phyloP scores from a whole-genome alignment of 805 yeast genomes.

The Saccharomyces paradoxus region DNA sequence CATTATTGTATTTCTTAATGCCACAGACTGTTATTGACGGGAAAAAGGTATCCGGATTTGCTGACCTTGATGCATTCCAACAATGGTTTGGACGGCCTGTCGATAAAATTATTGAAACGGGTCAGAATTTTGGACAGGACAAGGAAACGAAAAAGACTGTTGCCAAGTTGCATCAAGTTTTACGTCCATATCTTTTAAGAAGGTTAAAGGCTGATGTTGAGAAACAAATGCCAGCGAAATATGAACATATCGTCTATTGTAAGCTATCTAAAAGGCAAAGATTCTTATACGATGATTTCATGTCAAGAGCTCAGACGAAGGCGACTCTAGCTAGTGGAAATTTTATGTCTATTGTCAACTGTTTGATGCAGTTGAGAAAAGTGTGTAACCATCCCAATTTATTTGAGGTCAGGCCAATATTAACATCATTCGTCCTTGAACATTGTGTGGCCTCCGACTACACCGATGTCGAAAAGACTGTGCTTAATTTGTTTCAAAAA shows the following conservation, averaged over 20 bases:
- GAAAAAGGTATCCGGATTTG: conserved; percentile 65
- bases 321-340: conserved; percentile 93
- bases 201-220: conserved; percentile 94
- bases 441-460: conserved; percentile 51
- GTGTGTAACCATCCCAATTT: conserved; percentile 95
- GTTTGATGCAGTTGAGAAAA: conserved; percentile 94
- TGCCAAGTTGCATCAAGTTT: conserved; percentile 80
- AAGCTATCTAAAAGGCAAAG: conserved; percentile 88
- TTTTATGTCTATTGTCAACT: conserved; percentile 87
- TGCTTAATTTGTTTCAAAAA: background rate
- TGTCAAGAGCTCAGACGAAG: conserved; percentile 92
- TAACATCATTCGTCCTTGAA: conserved; percentile 78
- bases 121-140: conserved; percentile 47
- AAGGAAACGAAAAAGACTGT: conserved; percentile 80
- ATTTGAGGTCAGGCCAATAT: conserved; percentile 90
- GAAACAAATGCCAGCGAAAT: conserved; percentile 97
- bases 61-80: conserved; percentile 90
- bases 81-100: conserved; percentile 99
- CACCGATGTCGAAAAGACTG: conserved; percentile 30
- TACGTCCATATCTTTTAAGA: conserved; percentile 85
- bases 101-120: conserved; percentile 73
- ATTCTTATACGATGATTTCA: conserved; percentile 87
- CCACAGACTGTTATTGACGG: conserved; percentile 63
- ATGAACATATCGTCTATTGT: conserved; percentile 91
- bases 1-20: conserved; percentile 88